Conservation (phyloP, 2,329 filamentous ascomycete species). For the Aureobasidium sp. region DNA sequence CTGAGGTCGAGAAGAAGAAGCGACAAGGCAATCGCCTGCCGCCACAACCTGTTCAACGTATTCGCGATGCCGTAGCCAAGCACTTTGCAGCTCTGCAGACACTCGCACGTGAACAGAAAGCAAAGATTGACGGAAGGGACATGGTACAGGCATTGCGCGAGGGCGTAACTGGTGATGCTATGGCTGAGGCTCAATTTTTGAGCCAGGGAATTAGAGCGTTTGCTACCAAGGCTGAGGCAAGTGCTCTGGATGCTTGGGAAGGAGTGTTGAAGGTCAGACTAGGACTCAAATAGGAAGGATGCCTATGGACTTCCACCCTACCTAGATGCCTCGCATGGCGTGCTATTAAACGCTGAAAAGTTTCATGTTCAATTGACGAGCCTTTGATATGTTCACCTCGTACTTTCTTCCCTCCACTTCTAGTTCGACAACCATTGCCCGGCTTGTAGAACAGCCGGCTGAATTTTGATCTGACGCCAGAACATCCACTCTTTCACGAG, state of each 20-base stretch:
- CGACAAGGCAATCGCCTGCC: not conserved
- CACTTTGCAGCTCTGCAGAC: constrained; percentile 21
- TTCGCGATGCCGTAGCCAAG: constrained; percentile 20
- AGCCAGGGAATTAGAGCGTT: constrained; percentile 3
- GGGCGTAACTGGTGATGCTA: constrained; percentile 4
- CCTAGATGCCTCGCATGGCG: not conserved
- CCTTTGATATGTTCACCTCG: not conserved
- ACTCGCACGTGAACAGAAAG: constrained; percentile 21
- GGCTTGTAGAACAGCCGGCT: not conserved
- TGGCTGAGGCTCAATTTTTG: not conserved
- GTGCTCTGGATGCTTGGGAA: constrained; percentile 15
- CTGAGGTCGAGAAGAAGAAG: constrained; percentile 9
- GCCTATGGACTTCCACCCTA: not conserved
- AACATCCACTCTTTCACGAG: no score
- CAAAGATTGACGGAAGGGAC: constrained; percentile 13
- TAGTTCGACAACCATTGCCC: no score
- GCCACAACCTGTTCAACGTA: not conserved
- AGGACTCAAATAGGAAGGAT: not conserved
- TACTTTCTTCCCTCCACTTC: not conserved
- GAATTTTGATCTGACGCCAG: not conserved
- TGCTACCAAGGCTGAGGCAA: constrained; percentile 12
- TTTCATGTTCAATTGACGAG: not conserved
- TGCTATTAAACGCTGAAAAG: not conserved
- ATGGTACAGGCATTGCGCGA: constrained; percentile 17
- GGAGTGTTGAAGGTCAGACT: constrained; percentile 13